Evolutionary conservation across 75 land plant genomes (phyloP).

Genomic region (Picea glauca): DNA sequence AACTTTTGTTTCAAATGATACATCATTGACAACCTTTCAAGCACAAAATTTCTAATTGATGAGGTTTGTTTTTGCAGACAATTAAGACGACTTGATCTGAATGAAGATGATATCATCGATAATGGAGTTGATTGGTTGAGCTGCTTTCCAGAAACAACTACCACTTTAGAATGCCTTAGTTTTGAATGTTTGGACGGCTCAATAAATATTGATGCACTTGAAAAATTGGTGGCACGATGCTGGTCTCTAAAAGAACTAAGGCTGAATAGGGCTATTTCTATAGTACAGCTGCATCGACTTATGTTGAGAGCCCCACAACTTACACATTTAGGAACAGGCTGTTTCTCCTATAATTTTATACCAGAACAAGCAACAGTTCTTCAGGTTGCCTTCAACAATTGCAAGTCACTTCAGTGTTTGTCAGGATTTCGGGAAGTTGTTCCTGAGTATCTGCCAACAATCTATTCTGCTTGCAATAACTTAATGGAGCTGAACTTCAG

Average conservation of each 20-base stretch:
- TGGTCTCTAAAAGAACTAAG: constrained; percentile 42
- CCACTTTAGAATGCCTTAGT: constrained; percentile 42
- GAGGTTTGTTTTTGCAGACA: constrained; percentile 25
- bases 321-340: constrained; percentile 75
- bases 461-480: constrained; percentile 54
- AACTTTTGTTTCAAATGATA: too few species aligned
- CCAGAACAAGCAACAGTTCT: constrained; percentile 24
- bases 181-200: constrained; percentile 51
- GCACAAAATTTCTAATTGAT: background rate
- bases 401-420: constrained; percentile 43
- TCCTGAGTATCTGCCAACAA: constrained; percentile 43
- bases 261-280: constrained; percentile 40
- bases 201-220: constrained; percentile 54
- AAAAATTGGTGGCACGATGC: constrained; percentile 56
- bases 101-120: constrained; percentile 38
- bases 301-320: constrained; percentile 63
- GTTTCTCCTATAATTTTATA: constrained; percentile 27
- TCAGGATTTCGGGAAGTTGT: constrained; percentile 64
- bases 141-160: constrained; percentile 46
- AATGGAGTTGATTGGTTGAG: constrained; percentile 67
- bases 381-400: constrained; percentile 37
- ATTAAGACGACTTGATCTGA: constrained; percentile 65
- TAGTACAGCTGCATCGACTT: constrained; percentile 45
- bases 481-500: constrained; percentile 68
- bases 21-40: too few species aligned